phyloP scores from a whole-genome alignment of 2,329 filamentous ascomycete genomes.

The Scedosporium dehoogii region DNA sequence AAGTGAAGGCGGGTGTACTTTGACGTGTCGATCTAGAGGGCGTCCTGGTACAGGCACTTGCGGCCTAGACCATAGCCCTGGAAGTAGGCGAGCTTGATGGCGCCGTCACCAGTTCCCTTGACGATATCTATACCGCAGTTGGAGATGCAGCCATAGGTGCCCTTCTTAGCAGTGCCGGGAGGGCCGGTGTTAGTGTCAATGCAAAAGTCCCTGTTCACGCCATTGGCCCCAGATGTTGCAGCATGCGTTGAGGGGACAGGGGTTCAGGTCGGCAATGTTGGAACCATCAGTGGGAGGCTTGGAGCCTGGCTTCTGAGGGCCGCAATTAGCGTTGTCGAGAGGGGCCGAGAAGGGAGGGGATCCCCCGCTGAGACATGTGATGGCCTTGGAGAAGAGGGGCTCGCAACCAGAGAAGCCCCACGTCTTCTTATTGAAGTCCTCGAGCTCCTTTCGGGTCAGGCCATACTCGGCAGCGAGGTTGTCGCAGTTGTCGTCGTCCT shows the following conservation, averaged over 20 bases:
- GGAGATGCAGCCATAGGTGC: conserved; percentile 18
- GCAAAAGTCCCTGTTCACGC: conserved; percentile 33
- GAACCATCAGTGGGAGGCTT: conserved; percentile 18
- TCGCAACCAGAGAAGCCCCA: conserved; percentile 27
- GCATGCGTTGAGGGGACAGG: conserved; percentile 33
- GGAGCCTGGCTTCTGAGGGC: conserved; percentile 32
- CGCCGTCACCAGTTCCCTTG: conserved; percentile 12
- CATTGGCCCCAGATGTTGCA: conserved; percentile 34
- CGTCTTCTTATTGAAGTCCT: conserved; percentile 21
- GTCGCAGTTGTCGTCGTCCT: conserved; percentile 23
- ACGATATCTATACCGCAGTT: conserved; percentile 23
- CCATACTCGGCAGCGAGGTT: conserved; percentile 17
- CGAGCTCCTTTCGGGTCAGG: not conserved
- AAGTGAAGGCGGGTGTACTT: conserved; percentile 24
- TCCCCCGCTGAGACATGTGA: conserved; percentile 25
- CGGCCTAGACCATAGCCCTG: conserved; percentile 20
- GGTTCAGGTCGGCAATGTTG: conserved; percentile 29
- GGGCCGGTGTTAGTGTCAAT: conserved; percentile 12
- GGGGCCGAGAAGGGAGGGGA: conserved; percentile 22
- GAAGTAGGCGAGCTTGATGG: conserved; percentile 21
- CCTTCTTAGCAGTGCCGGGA: conserved; percentile 7
- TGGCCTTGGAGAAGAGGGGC: conserved; percentile 14
- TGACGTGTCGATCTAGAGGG: conserved; percentile 2
- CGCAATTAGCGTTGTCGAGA: conserved; percentile 23
- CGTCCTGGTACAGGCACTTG: conserved; percentile 21